Base-by-base conservation (phyloP, 179 eudicot genomes). In the Spinacia oleracea region DNA sequence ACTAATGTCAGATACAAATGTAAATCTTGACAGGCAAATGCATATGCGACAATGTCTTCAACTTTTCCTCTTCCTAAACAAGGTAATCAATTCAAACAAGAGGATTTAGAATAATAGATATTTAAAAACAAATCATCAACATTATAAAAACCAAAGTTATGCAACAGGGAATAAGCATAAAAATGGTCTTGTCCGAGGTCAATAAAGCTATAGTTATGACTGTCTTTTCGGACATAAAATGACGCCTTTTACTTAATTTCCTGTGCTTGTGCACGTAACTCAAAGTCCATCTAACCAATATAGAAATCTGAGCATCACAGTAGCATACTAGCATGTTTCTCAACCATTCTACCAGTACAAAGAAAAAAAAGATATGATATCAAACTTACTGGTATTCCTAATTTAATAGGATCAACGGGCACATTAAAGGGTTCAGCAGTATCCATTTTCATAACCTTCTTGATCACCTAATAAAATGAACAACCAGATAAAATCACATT, bases 351-450 rank as follows among this genome's bases (percentile, higher is more conserved):
- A 53, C 58, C 23, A n/a, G 62, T 60, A 46, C 5, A 20, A 38
- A 68, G n/a, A 51, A 68, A 31, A 51, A 35, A 11, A 29, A 46
- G 12, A 66, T 27, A 70, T 46, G 58, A 76, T 69, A 46, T 72
- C 51, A 55, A 38, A 83, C 94, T 84, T 84, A 96, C 99, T 25
- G 97, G 97, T 87, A 93, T 90, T 63, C 97, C 97, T 66, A 93
- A 86, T 77, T 90, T 91, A 77, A 87, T 53, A 79, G 98, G 95
- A 82, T 95, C 87, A 77, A 93, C 96, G 35, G 98, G 98, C 78
- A 53, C 82, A 82, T 93, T 95, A 83, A 95, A 95, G 62, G 95
- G 98, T 78, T 87, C 97, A 53, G 98, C 94, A 40, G 98, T 98
- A 79, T 93, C 97, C 98, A 90, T 93, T 83, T 93, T 85, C 98